Conservation (phyloP, 1,284 basidiomycete genomes). For the Rhodotorula sp. region DNA sequence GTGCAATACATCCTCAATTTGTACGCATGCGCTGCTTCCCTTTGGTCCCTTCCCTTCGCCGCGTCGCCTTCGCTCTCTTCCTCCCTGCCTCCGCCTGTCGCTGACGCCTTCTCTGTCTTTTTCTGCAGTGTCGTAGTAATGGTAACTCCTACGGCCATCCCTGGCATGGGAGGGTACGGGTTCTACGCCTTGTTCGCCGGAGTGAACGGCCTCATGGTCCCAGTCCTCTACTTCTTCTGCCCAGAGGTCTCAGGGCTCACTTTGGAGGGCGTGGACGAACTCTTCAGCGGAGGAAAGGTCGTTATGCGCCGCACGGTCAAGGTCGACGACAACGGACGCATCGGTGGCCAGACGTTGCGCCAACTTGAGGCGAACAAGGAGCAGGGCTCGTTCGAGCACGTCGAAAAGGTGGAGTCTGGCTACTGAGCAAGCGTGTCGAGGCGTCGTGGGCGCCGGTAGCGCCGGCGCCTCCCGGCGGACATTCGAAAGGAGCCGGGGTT, state of each 20-base stretch:
- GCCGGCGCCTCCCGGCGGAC: no score
- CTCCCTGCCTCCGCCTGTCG: neutral
- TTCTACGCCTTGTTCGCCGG: constrained; percentile 29
- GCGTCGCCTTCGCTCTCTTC: no score
- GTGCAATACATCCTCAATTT: constrained; percentile 26
- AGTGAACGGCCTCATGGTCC: constrained; percentile 33
- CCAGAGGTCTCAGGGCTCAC: constrained; percentile 27
- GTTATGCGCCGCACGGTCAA: constrained; percentile 32
- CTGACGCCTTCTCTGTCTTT: neutral
- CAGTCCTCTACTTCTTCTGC: constrained; percentile 18
- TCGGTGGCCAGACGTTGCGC: neutral
- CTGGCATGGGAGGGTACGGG: neutral
- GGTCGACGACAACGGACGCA: constrained; percentile 14
- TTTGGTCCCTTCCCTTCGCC: no score
- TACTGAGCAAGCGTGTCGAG: neutral
- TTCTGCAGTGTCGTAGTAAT: neutral
- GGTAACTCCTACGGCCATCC: constrained; percentile 36
- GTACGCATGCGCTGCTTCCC: neutral
- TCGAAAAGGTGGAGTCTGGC: constrained; percentile 15
- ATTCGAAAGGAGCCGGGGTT: no score
- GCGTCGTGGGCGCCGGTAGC: no score
- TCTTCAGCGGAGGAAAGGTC: constrained; percentile 43
- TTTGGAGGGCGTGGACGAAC: constrained; percentile 47
- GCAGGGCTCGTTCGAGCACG: constrained; percentile 11
- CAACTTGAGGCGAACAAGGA: constrained; percentile 8